Conservation (phyloP, 345 rosid genomes). For the Rhodamnia rubescens region DNA sequence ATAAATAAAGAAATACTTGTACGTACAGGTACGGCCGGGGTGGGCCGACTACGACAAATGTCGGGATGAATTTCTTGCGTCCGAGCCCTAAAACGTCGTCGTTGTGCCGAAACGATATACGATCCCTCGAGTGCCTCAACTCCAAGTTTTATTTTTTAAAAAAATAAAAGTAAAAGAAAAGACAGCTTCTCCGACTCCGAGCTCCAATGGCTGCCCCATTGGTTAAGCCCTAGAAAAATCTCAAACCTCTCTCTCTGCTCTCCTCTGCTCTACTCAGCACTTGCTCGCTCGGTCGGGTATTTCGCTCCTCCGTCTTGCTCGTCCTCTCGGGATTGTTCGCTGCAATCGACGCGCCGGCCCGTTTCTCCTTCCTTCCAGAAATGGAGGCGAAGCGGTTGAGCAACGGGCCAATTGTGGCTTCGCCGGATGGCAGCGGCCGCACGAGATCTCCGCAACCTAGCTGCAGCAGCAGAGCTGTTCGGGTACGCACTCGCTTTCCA, state of each 20-base stretch:
- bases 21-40: no score
- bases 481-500: constrained; percentile 10
- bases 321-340: background rate
- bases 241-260: background rate
- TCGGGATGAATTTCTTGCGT: background rate
- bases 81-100: background rate
- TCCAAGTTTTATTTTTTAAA: background rate
- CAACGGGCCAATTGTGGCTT: constrained; percentile 4
- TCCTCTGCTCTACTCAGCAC: background rate
- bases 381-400: constrained; percentile 24
- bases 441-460: constrained; percentile 23
- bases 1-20: no score
- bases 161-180: background rate
- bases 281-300: background rate
- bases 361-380: background rate
- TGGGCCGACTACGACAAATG: no score
- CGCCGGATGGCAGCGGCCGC: constrained; percentile 6
- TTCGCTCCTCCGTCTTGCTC: background rate
- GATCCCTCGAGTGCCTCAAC: background rate
- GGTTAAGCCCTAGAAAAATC: constrained; percentile 1
- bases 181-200: background rate
- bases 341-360: background rate
- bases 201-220: background rate
- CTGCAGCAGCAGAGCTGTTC: constrained; percentile 32
- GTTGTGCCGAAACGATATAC: background rate